Conservation (phyloP, 805 yeast genomes). For the Saccharomyces eubayanus region DNA sequence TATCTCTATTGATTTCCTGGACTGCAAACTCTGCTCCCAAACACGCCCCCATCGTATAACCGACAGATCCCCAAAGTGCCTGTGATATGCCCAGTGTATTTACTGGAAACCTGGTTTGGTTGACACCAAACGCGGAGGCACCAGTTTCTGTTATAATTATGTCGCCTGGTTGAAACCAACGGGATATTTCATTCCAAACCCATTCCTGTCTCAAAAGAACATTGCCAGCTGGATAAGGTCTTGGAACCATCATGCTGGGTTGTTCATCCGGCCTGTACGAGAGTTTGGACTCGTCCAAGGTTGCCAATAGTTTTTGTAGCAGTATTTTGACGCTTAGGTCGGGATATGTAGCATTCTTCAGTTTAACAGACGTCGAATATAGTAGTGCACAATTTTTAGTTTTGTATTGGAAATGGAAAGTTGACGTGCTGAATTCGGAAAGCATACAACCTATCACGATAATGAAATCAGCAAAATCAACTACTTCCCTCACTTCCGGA, state of each 20-base stretch:
- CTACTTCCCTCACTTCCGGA: constrained; percentile 39
- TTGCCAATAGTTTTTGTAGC: constrained; percentile 21
- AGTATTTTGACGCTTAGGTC: constrained; percentile 43
- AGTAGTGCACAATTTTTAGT: constrained; percentile 48
- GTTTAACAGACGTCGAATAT: constrained; percentile 47
- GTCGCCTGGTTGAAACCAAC: constrained; percentile 49
- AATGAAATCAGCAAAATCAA: constrained; percentile 51
- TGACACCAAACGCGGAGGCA: constrained; percentile 54
- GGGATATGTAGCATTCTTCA: constrained; percentile 44
- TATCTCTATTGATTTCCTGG: constrained; percentile 31
- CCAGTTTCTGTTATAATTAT: constrained; percentile 57
- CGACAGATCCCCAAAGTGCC: constrained; percentile 59
- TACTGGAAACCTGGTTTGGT: constrained; percentile 48
- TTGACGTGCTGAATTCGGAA: constrained; percentile 53
- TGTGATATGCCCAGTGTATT: constrained; percentile 48
- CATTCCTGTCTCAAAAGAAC: constrained; percentile 34
- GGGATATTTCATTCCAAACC: constrained; percentile 44
- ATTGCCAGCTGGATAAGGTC: constrained; percentile 11
- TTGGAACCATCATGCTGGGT: constrained; percentile 23
- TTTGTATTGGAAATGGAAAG: constrained; percentile 44
- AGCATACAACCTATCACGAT: constrained; percentile 53
- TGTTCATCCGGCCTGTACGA: constrained; percentile 7
- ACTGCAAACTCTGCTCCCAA: constrained; percentile 55
- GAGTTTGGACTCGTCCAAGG: constrained; percentile 26
- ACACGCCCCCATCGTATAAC: constrained; percentile 57